Evolutionary conservation across 2,329 filamentous ascomycete species (phyloP), one percentile per base, ranked within the genome.

Genomic region (Albifimbria verrucaria): DNA sequence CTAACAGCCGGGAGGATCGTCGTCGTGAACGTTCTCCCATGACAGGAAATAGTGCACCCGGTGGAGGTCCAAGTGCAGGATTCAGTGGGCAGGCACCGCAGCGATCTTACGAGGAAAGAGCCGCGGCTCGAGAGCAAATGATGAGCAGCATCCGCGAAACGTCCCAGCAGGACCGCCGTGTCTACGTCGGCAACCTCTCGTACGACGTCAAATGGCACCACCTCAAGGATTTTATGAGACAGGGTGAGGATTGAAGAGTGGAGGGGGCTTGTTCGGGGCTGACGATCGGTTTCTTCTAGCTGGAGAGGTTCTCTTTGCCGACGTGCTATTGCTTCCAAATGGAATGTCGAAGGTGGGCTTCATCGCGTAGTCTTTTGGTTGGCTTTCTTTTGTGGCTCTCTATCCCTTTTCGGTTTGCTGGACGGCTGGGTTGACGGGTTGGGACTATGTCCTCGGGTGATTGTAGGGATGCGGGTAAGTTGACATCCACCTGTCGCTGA

Each of bases 331-430:
- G 77, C 92, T 99, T 88, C 94, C 94, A 71, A 99, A 99, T 85
- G 94, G 94, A 92, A 99, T 99, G 94, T 97, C 93, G 90, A 99
- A 99, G 93, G 93, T 97, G 92, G 91, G 90, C 92, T 86, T 87
- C 83, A 89, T 89, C 81, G 86, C 80, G 82, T 92, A 88, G 89
- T 85, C 87, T 83, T 84, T 76, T 87, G 88, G 88, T 85, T 90
- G 90, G 89, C 84, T 85, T 85, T 81, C 85, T 82, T 88, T 77
- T 88, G 85, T 88, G 65, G 68, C 61, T 85, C 81, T 81, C 77
- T 86, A 39, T 79, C 80, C 79, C 78, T 85, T 74, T 79, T 75
- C 74, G 69, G 68, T 69, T 88, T 90, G 85, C 86, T 88, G 91
- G 90, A 94, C 79, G 83, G 87, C 90, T 94, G 90, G 92, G 89